Conservation (phyloP, 805 yeast species). For the Wickerhamiella sorbophila region DNA sequence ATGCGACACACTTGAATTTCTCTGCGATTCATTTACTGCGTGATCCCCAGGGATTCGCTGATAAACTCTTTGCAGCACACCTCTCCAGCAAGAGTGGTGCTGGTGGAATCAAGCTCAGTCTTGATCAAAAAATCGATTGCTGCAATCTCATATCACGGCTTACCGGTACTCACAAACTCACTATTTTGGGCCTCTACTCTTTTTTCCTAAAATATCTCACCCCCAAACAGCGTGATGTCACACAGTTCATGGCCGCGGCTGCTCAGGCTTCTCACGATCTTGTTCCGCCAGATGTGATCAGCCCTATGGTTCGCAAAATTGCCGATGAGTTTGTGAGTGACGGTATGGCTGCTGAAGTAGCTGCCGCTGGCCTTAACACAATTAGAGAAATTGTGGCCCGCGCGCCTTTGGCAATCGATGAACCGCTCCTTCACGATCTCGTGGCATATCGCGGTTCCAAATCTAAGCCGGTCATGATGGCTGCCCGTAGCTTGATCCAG, state of each 20-base stretch:
- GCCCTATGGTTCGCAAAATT: conserved; percentile 69
- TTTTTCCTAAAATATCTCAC: conserved; percentile 79
- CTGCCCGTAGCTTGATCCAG: conserved; percentile 76
- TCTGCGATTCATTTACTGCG: conserved; percentile 87
- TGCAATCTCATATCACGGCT: conserved; percentile 79
- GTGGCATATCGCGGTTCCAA: conserved; percentile 85
- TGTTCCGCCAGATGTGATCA: conserved; percentile 88
- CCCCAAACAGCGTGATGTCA: conserved; percentile 88
- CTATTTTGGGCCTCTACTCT: conserved; percentile 79
- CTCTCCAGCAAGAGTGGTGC: conserved; percentile 28
- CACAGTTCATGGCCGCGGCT: conserved; percentile 90
- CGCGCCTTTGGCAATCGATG: conserved; percentile 89
- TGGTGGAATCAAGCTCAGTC: conserved; percentile 51
- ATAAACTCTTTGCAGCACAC: conserved; percentile 57
- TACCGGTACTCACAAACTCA: conserved; percentile 88
- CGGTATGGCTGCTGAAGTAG: conserved; percentile 96
- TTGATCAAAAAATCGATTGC: conserved; percentile 80
- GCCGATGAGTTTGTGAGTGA: conserved; percentile 97
- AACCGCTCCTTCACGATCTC: conserved; percentile 75
- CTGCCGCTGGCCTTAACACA: conserved; percentile 94
- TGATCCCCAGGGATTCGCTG: conserved; percentile 98
- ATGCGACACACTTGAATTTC: conserved; percentile 67
- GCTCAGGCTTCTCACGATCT: conserved; percentile 96
- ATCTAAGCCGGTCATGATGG: conserved; percentile 85
- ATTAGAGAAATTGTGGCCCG: conserved; percentile 85